Conservation (phyloP, 2,329 filamentous ascomycete genomes). For the Monilinia fructicola region DNA sequence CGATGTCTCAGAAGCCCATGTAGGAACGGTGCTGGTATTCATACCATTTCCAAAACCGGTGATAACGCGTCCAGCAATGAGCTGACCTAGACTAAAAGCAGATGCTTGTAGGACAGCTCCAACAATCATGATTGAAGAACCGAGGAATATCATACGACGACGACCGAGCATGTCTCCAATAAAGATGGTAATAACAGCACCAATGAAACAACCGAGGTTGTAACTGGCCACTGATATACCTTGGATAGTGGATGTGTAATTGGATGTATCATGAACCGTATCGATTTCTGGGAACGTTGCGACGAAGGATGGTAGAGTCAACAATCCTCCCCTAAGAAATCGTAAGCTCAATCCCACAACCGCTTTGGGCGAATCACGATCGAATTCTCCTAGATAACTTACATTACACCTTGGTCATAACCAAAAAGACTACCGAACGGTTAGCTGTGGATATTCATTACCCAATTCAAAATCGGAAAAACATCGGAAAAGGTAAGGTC, state of each 20-base stretch:
- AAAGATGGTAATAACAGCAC: slow-evolving; percentile 41
- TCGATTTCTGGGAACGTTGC: slow-evolving; percentile 25
- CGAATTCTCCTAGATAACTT: neutral
- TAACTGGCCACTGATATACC: slow-evolving; percentile 36
- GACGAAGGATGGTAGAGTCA: slow-evolving; percentile 39
- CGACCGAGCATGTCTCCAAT: slow-evolving; percentile 44
- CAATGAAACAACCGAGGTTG: slow-evolving; percentile 50
- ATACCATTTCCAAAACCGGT: slow-evolving; percentile 73
- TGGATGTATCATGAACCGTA: slow-evolving; percentile 17
- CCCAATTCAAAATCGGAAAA: slow-evolving; percentile 1
- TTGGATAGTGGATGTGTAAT: slow-evolving; percentile 21
- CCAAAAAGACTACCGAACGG: slow-evolving; percentile 43
- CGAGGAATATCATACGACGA: slow-evolving; percentile 34
- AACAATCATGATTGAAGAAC: slow-evolving; percentile 33
- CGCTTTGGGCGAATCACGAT: neutral
- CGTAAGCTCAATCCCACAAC: neutral
- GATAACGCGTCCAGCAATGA: slow-evolving; percentile 64
- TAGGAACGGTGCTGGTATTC: slow-evolving; percentile 47
- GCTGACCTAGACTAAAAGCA: slow-evolving; percentile 54
- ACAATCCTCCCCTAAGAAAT: slow-evolving; percentile 49
- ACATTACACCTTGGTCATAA: slow-evolving; percentile 45
- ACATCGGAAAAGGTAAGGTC: slow-evolving; percentile 9
- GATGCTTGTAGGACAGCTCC: slow-evolving; percentile 40
- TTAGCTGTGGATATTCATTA: slow-evolving; percentile 6
- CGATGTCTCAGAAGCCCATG: slow-evolving; percentile 27